Conservation (phyloP, 2,329 filamentous ascomycete genomes). For the Setomelanomma holmii region DNA sequence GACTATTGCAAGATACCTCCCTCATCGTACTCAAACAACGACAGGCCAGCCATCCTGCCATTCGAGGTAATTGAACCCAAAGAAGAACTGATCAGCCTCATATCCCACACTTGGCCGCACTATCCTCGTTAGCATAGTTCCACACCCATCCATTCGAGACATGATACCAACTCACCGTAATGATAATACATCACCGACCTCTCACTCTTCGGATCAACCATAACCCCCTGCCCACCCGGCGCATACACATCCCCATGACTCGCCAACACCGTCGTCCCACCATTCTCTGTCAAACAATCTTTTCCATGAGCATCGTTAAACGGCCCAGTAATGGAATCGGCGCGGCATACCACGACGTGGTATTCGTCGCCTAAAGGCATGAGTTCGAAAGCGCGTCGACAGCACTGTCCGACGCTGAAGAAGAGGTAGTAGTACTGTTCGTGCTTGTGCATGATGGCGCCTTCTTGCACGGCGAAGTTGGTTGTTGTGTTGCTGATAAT, state of each 20-base stretch:
- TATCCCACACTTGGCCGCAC: slow-evolving; percentile 35
- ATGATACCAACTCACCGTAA: slow-evolving; percentile 2
- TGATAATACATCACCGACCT: slow-evolving; percentile 42
- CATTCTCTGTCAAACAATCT: slow-evolving; percentile 57
- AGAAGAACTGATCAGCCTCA: slow-evolving; percentile 30
- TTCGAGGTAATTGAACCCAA: slow-evolving; percentile 42
- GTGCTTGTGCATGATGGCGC: slow-evolving; percentile 60
- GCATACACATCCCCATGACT: slow-evolving; percentile 58
- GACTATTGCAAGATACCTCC: too few relatives aligned
- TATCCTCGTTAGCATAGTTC: slow-evolving; percentile 7
- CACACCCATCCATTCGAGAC: slow-evolving; percentile 1
- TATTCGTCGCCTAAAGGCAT: slow-evolving; percentile 66
- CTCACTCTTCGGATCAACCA: slow-evolving; percentile 20
- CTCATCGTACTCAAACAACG: neutral
- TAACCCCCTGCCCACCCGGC: slow-evolving; percentile 42
- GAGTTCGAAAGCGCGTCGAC: slow-evolving; percentile 57
- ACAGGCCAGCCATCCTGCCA: slow-evolving; percentile 40
- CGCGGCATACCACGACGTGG: slow-evolving; percentile 67
- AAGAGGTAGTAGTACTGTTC: slow-evolving; percentile 66
- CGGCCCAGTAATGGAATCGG: slow-evolving; percentile 55
- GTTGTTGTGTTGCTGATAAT: slow-evolving; percentile 27
- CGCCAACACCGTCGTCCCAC: slow-evolving; percentile 66
- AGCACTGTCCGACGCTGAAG: slow-evolving; percentile 67
- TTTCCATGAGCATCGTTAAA: slow-evolving; percentile 51
- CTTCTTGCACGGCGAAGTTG: slow-evolving; percentile 54